These are phyloP conservation scores for Solanum etuberosum DNA, from an alignment of 257 asterid genomes.

Conservation along the genomic window DNA sequence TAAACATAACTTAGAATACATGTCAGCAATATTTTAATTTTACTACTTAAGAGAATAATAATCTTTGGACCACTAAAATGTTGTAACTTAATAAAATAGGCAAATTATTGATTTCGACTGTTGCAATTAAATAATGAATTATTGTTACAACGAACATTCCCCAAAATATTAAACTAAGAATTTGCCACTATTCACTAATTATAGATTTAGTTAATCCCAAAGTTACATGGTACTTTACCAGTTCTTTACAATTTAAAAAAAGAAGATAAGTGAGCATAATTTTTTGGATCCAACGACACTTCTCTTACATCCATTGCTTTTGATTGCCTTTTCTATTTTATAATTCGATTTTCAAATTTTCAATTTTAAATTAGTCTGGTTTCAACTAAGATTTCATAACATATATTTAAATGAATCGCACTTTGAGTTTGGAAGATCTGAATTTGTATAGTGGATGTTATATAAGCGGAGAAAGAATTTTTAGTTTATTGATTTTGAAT, in stretches of 20 bases:
- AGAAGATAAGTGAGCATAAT: not conserved
- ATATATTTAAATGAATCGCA: no score
- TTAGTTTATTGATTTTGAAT: not conserved
- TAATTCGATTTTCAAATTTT: no score
- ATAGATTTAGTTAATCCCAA: not conserved
- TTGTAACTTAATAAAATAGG: not conserved
- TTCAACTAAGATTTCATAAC: no score
- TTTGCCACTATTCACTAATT: not conserved
- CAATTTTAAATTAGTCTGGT: no score
- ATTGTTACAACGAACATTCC: not conserved
- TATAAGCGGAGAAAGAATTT: not conserved
- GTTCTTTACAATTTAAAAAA: not conserved
- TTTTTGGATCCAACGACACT: not conserved
- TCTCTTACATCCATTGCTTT: not conserved
- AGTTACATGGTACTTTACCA: not conserved
- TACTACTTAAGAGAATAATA: not conserved
- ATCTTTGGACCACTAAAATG: not conserved
- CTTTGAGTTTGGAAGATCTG: not conserved
- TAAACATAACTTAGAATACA: not conserved
- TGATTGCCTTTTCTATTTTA: not conserved
- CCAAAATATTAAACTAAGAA: not conserved
- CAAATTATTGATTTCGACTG: not conserved
- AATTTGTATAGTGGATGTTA: no score
- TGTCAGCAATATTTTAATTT: not conserved
- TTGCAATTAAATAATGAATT: not conserved